A percentile compares a stretch with the other conserved stretches of the same genome.
Conservation (phyloP, 2,329 filamentous ascomycete species). For the Metarhizium sp. region DNA sequence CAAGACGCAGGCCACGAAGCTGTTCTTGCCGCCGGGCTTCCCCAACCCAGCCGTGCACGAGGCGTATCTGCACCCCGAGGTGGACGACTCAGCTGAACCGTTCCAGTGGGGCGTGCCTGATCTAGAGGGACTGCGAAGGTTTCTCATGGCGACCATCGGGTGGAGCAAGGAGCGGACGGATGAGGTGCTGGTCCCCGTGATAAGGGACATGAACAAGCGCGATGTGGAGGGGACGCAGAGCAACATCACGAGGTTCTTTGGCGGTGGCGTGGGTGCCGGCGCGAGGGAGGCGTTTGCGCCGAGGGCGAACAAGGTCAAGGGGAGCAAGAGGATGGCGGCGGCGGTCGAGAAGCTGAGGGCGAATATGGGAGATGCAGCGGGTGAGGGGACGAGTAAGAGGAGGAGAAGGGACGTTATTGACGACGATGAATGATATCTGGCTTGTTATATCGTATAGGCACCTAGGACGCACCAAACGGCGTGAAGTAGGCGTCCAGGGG, state of each 20-base stretch:
- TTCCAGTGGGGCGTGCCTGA: conserved; percentile 98
- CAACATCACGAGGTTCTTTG: conserved; percentile 92
- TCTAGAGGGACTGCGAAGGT: conserved; percentile 71
- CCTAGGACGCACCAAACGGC: too few relatives aligned
- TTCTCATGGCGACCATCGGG: conserved; percentile 85
- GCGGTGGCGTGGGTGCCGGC: conserved; percentile 61
- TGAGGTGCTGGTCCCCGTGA: conserved; percentile 90
- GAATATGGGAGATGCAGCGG: conserved; percentile 15
- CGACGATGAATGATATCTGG: not conserved
- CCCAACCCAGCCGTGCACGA: conserved; percentile 69
- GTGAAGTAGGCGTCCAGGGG: too few relatives aligned
- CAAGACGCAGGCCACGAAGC: conserved; percentile 65
- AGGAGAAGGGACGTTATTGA: conserved; percentile 10
- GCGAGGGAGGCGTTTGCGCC: conserved; percentile 61
- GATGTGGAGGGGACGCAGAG: conserved; percentile 86
- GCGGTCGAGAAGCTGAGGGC: conserved; percentile 59
- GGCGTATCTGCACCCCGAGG: conserved; percentile 79
- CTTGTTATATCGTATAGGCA: too few relatives aligned
- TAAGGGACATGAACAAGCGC: conserved; percentile 86
- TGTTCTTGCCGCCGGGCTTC: conserved; percentile 76
- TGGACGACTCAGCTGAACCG: conserved; percentile 64
- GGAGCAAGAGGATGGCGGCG: conserved; percentile 65
- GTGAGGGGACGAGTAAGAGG: conserved; percentile 9
- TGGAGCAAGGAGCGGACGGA: conserved; percentile 90
- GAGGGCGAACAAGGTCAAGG: conserved; percentile 48